Base-by-base conservation (phyloP, 2,329 filamentous ascomycete genomes). In the Alternaria dauci region DNA sequence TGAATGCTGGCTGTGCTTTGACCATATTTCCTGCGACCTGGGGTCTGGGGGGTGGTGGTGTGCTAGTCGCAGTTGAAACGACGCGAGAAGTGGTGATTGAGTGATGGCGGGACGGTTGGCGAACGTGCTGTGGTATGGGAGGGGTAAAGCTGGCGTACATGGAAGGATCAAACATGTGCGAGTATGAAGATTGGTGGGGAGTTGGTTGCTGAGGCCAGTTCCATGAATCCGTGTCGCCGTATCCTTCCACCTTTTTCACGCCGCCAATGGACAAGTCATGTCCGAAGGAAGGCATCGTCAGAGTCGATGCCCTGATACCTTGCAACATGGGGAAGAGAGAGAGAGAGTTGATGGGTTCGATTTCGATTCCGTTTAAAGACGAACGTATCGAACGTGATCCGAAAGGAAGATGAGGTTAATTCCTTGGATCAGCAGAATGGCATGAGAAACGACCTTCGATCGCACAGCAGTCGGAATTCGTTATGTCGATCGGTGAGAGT, bases 1-100 rank as follows among this genome's bases (percentile, higher is more conserved):
- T 81, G 69, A 91, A 78, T 11, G 75, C 75, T 14, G 76, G 73
- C 32, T 79, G 74, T n/a, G 76, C 75, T 55, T 78, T 77, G 53
- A 77, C 70, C 60, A 76, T 66, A 48, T 53, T 68, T 23, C 71
- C 73, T 25, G 73, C 61, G 7, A 71, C 63, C 34, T 74, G 72
- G 23, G 71, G 65, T 55, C 74, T 67, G 18, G 69, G 58, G 20
- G 72, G 74, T 23, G 75, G 74, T 36, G 75, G 72, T 8, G 72
- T 75, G 18, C 72, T 61, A 12, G 70, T 71, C 38, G 70, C 66
- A 1, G 68, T 63, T 2, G 67, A 63, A 18, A 72, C 30, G 0
- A 71, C 63, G 58, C 72, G 74, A 32, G 73, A 71, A 8, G 73
- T 69, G n/a, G 72, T 69, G 25, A 75, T 68, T 1, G 72, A 75